Conservation (phyloP, 306 rosid genomes). For the Argentina anserina region DNA sequence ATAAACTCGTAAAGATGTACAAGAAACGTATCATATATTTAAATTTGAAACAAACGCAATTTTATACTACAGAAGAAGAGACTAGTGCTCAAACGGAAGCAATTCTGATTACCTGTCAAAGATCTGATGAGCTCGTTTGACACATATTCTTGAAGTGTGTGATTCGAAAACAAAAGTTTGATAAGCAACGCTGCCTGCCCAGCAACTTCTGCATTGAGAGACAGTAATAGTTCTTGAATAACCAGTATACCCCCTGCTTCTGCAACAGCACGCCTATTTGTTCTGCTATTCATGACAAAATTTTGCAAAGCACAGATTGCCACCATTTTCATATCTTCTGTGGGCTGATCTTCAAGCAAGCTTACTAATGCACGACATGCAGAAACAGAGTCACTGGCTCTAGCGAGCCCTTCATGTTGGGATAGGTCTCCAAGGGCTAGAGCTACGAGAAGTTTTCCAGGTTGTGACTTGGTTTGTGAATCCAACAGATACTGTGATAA, state of each 20-base stretch:
- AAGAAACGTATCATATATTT: background rate
- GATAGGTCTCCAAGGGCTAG: slow-evolving; percentile 90
- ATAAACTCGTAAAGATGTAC: background rate
- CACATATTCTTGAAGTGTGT: slow-evolving; percentile 90
- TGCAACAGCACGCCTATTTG: slow-evolving; percentile 95
- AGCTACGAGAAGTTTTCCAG: slow-evolving; percentile 92
- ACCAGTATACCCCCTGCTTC: slow-evolving; percentile 98
- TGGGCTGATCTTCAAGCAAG: slow-evolving; percentile 90
- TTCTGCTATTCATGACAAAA: slow-evolving; percentile 95
- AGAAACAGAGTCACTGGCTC: slow-evolving; percentile 81
- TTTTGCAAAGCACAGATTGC: slow-evolving; percentile 93
- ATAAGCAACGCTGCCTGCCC: slow-evolving; percentile 84
- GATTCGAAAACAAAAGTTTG: slow-evolving; percentile 87
- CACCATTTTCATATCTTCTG: slow-evolving; percentile 95
- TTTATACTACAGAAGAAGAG: background rate
- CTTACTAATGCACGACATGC: slow-evolving; percentile 93
- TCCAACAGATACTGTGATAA: slow-evolving; percentile 88
- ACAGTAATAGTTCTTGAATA: slow-evolving; percentile 84
- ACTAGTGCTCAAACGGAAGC: background rate
- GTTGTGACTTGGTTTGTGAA: slow-evolving; percentile 77
- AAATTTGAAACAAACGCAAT: background rate
- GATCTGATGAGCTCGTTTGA: slow-evolving; percentile 96
- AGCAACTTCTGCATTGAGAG: slow-evolving; percentile 71
- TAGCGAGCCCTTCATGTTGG: slow-evolving; percentile 81
- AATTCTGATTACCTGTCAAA: slow-evolving; percentile 60